Conservation (phyloP, 495 filamentous ascomycete genomes). For the Aspergillus homomorphus region DNA sequence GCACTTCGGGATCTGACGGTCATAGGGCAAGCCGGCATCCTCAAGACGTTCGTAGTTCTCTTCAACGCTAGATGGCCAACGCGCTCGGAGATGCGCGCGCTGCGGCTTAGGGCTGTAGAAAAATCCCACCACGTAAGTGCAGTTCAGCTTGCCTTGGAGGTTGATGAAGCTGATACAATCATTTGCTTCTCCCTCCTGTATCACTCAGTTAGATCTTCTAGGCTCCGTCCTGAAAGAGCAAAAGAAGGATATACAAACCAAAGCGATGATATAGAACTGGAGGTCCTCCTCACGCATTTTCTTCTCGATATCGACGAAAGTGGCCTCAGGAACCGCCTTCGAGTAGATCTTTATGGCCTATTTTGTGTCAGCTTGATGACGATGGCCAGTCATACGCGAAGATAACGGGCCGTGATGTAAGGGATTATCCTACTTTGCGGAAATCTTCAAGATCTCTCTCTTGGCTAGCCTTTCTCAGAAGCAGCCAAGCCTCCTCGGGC, state of each 20-base stretch:
- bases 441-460: conserved; percentile 70
- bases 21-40: conserved; percentile 67
- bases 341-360: conserved; percentile 66
- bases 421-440: conserved; percentile 52
- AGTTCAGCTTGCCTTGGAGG: conserved; percentile 74
- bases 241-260: conserved; percentile 35
- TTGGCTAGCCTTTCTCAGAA: conserved; percentile 58
- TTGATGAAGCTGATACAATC: conserved; percentile 72
- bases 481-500: conserved; percentile 67
- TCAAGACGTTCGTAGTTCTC: conserved; percentile 73
- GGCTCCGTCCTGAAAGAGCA: background rate
- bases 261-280: conserved; percentile 69
- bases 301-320: conserved; percentile 68
- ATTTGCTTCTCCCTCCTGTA: conserved; percentile 53
- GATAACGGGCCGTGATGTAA: background rate
- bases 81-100: conserved; percentile 55
- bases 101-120: conserved; percentile 61
- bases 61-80: conserved; percentile 62
- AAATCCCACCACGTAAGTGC: conserved; percentile 71
- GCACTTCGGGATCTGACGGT: conserved; percentile 67
- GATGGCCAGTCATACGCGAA: background rate
- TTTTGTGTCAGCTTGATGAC: conserved; percentile 17
- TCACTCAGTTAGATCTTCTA: conserved; percentile 2
- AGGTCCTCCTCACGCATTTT: conserved; percentile 65
- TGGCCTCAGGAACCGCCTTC: conserved; percentile 65